Conservation (phyloP, 1,139 yeast species). For the Hemisphaericaspora xylanilytica region DNA sequence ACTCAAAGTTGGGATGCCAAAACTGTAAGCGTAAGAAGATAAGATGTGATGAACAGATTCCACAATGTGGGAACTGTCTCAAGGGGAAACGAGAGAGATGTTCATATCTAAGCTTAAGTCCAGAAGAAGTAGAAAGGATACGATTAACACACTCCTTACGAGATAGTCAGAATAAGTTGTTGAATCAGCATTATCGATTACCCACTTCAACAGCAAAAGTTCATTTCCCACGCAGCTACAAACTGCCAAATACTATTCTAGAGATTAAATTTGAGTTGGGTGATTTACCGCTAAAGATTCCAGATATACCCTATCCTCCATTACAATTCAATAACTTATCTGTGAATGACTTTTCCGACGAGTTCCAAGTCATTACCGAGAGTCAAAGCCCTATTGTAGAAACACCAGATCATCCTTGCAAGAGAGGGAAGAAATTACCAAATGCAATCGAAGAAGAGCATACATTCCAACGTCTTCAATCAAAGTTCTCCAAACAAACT, state of each 20-base stretch:
- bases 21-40: slow-evolving; percentile 46
- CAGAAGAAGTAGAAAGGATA: slow-evolving; percentile 26
- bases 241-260: slow-evolving; percentile 6
- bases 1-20: slow-evolving; percentile 43
- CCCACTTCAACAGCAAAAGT: slow-evolving; percentile 22
- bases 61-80: slow-evolving; percentile 40
- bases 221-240: neutral
- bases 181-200: slow-evolving; percentile 27
- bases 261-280: slow-evolving; percentile 28
- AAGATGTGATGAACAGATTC: slow-evolving; percentile 47
- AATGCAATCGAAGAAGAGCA: slow-evolving; percentile 10
- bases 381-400: neutral
- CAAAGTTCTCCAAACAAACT: slow-evolving; percentile 6
- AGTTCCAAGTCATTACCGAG: slow-evolving; percentile 17
- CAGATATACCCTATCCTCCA: slow-evolving; percentile 23
- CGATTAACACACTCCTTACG: slow-evolving; percentile 29
- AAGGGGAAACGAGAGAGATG: slow-evolving; percentile 32
- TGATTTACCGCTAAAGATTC: slow-evolving; percentile 24
- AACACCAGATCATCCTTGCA: neutral
- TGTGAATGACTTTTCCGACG: slow-evolving; percentile 20
- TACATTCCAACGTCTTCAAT: slow-evolving; percentile 7
- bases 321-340: slow-evolving; percentile 23
- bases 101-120: slow-evolving; percentile 29
- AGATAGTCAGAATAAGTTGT: slow-evolving; percentile 28
- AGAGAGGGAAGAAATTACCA: slow-evolving; percentile 7